Evolutionary conservation across 2,329 filamentous ascomycete genomes (phyloP).

Genomic region (Botryotinia globosa): DNA sequence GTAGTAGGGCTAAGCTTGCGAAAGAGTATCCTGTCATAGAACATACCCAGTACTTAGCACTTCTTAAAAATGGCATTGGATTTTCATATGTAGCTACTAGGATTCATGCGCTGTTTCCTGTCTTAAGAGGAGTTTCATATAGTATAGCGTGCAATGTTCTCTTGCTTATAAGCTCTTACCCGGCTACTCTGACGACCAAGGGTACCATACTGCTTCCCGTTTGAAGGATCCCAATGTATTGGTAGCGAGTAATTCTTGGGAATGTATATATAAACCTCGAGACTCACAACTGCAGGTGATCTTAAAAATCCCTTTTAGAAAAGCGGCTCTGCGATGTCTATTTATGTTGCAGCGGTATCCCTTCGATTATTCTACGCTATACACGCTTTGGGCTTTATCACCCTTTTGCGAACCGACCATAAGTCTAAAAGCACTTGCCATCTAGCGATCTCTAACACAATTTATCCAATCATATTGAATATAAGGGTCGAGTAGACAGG

Average conservation of each 20-base stretch:
- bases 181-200: neutral
- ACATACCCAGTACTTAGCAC: neutral
- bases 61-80: constrained; percentile 1
- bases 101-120: neutral
- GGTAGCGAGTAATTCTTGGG: constrained; percentile 9
- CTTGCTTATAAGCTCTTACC: neutral
- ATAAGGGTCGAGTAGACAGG: neutral
- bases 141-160: neutral
- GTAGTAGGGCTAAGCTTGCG: neutral
- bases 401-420: neutral
- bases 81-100: neutral
- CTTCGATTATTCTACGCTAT: neutral
- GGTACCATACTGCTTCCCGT: neutral
- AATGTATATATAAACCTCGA: constrained; percentile 4
- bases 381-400: neutral
- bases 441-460: neutral
- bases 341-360: neutral
- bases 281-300: neutral
- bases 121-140: neutral
- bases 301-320: neutral
- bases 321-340: neutral
- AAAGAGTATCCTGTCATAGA: neutral
- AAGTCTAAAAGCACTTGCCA: constrained; percentile 11
- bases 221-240: neutral
- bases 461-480: neutral